Evolutionary conservation across 345 rosid species (phyloP).

Genomic region (Alliaria petiolata): DNA sequence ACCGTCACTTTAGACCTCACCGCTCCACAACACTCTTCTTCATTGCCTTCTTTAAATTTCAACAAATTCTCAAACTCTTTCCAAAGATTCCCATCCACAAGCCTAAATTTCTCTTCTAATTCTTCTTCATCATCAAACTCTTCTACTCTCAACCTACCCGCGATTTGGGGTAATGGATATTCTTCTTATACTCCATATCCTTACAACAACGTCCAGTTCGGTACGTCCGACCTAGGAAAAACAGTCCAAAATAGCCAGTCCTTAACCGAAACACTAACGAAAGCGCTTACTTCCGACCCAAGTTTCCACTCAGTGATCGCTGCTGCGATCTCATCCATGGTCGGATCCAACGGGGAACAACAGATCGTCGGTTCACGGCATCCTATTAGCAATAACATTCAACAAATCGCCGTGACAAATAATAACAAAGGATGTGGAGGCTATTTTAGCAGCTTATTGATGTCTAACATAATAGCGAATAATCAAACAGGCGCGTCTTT

Average conservation of each 20-base stretch:
- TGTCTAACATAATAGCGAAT: conserved; percentile 36
- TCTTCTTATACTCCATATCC: conserved; percentile 29
- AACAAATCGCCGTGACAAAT: conserved; percentile 13
- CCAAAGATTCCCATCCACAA: conserved; percentile 49
- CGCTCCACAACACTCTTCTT: conserved; percentile 39
- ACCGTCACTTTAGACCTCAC: conserved; percentile 89
- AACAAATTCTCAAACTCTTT: conserved; percentile 38
- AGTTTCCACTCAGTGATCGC: conserved; percentile 61
- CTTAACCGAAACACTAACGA: conserved; percentile 62
- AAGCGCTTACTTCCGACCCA: conserved; percentile 64
- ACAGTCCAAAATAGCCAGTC: conserved; percentile 41
- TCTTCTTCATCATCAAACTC: conserved; percentile 42
- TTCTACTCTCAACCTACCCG: conserved; percentile 35
- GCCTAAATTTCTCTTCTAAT: conserved; percentile 45
- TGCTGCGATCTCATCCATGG: conserved; percentile 74
- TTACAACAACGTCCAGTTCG: conserved; percentile 31
- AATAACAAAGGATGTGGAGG: conserved; percentile 50
- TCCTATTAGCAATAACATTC: conserved; percentile 18
- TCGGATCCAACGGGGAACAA: conserved; percentile 34
- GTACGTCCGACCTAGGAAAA: conserved; percentile 31
- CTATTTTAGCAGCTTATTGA: conserved; percentile 45
- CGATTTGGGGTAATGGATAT: conserved; percentile 49
- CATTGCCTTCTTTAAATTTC: conserved; percentile 38
- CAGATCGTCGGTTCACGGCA: conserved; percentile 11
- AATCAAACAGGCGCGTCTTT: conserved; percentile 25